These are phyloP conservation scores for Astrothelium subdiscretum DNA, from an alignment of 495 filamentous ascomycete genomes.

Conservation along the genomic window DNA sequence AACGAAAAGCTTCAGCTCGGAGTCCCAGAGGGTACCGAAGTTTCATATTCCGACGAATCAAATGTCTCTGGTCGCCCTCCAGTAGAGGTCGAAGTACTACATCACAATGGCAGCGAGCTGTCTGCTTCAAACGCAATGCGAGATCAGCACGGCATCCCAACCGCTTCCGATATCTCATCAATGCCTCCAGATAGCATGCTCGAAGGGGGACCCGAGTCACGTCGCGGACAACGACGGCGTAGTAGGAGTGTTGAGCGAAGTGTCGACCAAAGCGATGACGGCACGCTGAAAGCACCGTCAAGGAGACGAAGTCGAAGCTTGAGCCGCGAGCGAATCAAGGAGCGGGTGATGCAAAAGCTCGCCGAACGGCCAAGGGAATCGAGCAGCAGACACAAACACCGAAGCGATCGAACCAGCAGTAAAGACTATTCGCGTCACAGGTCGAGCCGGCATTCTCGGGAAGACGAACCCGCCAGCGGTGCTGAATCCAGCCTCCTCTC, in stretches of 20 bases:
- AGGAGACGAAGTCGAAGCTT: conserved; percentile 59
- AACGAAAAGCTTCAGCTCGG: conserved; percentile 40
- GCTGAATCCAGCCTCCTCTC: conserved; percentile 65
- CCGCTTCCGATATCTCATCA: conserved; percentile 76
- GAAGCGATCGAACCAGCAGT: conserved; percentile 41
- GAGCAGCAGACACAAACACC: conserved; percentile 39
- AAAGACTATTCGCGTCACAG: conserved; percentile 52
- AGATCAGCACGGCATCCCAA: conserved; percentile 22
- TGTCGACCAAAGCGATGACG: conserved; percentile 25
- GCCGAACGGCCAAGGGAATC: conserved; percentile 34
- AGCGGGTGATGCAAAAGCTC: conserved; percentile 59
- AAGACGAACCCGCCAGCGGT: conserved; percentile 54
- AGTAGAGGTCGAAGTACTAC: conserved; percentile 75
- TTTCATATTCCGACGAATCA: conserved; percentile 66
- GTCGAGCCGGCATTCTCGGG: conserved; percentile 45
- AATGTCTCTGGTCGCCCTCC: conserved; percentile 55
- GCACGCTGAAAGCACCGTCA: conserved; percentile 53
- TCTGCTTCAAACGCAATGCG: conserved; percentile 40
- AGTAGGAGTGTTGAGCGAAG: conserved; percentile 46
- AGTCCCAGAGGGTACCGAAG: conserved; percentile 36
- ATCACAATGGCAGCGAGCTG: conserved; percentile 43
- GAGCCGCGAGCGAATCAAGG: conserved; percentile 60
- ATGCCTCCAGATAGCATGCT: conserved; percentile 88
- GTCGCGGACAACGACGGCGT: conserved; percentile 37
- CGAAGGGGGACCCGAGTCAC: conserved; percentile 39